These are phyloP conservation scores for Capsella bursapastoris DNA, from an alignment of 345 rosid species.

Conservation along the genomic window DNA sequence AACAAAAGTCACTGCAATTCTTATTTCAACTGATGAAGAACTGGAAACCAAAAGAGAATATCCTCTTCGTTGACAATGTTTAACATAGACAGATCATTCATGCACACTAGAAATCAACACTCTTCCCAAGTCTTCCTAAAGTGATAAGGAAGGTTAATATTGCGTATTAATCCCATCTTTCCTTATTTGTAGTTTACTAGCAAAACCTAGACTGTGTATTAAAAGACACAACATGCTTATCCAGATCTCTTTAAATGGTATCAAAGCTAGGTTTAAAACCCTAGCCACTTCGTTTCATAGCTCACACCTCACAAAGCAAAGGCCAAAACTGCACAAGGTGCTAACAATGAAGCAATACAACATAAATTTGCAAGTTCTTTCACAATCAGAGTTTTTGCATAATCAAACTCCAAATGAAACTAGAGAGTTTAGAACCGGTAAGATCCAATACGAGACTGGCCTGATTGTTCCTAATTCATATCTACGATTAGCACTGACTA, in stretches of 20 bases:
- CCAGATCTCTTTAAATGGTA: conserved; percentile 27
- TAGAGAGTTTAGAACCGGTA: too few species aligned
- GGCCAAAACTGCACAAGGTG: background rate
- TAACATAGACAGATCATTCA: conserved; percentile 14
- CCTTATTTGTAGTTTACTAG: background rate
- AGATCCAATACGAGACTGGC: too few species aligned
- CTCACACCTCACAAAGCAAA: background rate
- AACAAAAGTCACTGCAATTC: conserved; percentile 8
- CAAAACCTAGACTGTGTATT: background rate
- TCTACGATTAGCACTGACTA: background rate
- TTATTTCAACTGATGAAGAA: background rate
- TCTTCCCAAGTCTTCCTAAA: background rate
- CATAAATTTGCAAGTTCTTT: background rate
- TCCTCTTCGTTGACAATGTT: background rate
- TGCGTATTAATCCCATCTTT: background rate
- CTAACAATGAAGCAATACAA: conserved; percentile 1
- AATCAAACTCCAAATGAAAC: background rate
- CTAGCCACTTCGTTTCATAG: background rate
- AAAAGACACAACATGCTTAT: background rate
- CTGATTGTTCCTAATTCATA: background rate
- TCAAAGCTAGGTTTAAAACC: background rate
- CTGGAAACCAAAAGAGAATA: background rate
- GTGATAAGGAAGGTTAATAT: background rate
- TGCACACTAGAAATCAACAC: conserved; percentile 7
- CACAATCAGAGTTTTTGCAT: background rate